Percentiles rank a stretch among this genome's conserved stretches.
phyloP scores from a whole-genome alignment of 2,329 filamentous ascomycete genomes.

The Cercospora sp. region DNA sequence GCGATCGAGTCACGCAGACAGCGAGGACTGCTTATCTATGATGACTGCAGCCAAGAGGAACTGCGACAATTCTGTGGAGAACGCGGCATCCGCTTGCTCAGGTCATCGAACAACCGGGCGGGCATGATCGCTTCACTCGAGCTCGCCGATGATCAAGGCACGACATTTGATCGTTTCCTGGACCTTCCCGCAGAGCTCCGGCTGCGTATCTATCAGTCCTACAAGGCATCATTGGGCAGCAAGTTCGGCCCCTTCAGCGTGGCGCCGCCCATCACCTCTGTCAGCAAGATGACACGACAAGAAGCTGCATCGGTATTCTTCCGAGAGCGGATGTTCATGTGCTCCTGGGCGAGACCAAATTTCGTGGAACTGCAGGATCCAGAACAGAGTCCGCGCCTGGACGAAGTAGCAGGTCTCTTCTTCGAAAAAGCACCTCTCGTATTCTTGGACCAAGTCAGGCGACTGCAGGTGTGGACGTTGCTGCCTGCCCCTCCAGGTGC shows the following conservation, averaged over 20 bases:
- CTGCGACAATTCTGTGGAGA: neutral
- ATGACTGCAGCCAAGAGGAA: neutral
- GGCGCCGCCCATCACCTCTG: neutral
- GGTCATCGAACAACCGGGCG: neutral
- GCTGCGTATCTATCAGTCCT: neutral
- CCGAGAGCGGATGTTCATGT: constrained; percentile 8
- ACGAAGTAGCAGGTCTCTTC: neutral
- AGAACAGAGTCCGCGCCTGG: neutral
- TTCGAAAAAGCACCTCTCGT: constrained; percentile 4
- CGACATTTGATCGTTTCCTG: neutral
- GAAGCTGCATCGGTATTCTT: constrained; percentile 3
- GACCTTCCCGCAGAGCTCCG: neutral
- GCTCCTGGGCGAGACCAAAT: neutral
- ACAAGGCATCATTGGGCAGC: neutral
- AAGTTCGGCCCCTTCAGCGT: neutral
- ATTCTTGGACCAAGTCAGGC: constrained; percentile 1
- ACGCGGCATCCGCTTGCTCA: neutral
- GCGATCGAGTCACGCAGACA: neutral
- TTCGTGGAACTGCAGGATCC: neutral
- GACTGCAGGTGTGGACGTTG: neutral
- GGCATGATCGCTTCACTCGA: constrained; percentile 2
- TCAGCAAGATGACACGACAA: neutral
- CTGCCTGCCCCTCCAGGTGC: neutral
- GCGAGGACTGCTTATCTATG: constrained; percentile 8
- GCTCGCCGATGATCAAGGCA: neutral